These are phyloP conservation scores for Stephania japonica DNA, from an alignment of 164 flowering plant genomes.

Conservation along the genomic window DNA sequence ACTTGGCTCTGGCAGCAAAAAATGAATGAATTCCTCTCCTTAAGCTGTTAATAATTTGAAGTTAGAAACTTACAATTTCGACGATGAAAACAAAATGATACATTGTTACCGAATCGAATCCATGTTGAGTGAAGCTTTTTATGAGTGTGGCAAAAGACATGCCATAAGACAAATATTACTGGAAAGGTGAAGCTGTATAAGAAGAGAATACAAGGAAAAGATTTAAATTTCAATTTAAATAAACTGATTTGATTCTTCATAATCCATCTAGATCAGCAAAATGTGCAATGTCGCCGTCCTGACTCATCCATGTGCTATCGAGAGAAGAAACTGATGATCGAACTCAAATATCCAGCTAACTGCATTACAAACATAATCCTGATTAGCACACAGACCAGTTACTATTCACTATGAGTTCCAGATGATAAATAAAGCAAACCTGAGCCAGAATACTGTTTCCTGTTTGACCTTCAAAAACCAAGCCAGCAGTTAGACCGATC, in stretches of 20 bases:
- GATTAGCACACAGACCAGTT: neutral
- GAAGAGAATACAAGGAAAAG: neutral
- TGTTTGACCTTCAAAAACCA: constrained; percentile 77
- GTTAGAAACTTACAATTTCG: neutral
- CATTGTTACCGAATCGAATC: neutral
- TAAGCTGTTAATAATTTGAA: neutral
- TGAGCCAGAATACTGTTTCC: constrained; percentile 63
- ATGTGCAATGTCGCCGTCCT: neutral
- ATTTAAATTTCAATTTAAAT: constrained; percentile 4
- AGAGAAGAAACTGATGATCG: constrained; percentile 32
- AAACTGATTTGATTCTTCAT: neutral
- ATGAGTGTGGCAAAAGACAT: neutral
- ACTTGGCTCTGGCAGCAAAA: neutral
- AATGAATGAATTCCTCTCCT: neutral
- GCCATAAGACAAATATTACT: neutral
- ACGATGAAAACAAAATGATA: neutral
- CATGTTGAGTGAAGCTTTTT: neutral
- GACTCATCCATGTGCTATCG: constrained; percentile 23
- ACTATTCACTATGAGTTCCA: neutral
- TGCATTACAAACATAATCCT: constrained; percentile 21
- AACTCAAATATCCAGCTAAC: constrained; percentile 64
- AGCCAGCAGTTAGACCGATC: constrained; percentile 83
- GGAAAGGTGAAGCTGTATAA: neutral
- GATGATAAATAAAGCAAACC: constrained; percentile 35
- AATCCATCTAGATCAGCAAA: neutral